These are phyloP conservation scores for Apiotrichum gamsii DNA, from an alignment of 1,284 basidiomycete species.

Conservation along the genomic window DNA sequence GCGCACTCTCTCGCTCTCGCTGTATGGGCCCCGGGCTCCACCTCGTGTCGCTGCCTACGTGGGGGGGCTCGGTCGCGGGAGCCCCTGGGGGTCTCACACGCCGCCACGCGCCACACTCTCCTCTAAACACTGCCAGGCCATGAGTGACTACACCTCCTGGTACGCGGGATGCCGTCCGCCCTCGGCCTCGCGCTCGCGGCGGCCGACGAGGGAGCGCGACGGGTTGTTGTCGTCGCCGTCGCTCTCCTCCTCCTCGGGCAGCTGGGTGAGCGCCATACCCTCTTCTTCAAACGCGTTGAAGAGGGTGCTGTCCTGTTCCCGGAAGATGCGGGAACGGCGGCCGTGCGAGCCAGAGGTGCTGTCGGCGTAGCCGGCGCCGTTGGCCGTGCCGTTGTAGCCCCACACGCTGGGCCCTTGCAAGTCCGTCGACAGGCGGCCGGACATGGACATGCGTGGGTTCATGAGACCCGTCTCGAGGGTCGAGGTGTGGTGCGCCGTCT, in stretches of 20 bases:
- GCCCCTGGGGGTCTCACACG: too few relatives aligned
- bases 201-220: slow-evolving; percentile 7
- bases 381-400: slow-evolving; percentile 27
- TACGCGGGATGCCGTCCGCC: slow-evolving; percentile 36
- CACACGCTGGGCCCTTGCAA: slow-evolving; percentile 36
- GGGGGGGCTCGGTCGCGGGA: too few relatives aligned
- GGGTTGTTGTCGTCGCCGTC: slow-evolving; percentile 26
- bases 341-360: slow-evolving; percentile 47
- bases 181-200: slow-evolving; percentile 25
- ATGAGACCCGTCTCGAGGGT: slow-evolving; percentile 66
- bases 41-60: too few relatives aligned
- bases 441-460: slow-evolving; percentile 52
- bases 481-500: slow-evolving; percentile 50
- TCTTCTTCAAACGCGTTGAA: slow-evolving; percentile 47
- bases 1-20: too few relatives aligned
- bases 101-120: too few relatives aligned
- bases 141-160: slow-evolving; percentile 21
- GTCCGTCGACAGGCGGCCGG: slow-evolving; percentile 43
- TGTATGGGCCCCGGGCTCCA: too few relatives aligned
- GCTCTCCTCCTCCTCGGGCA: slow-evolving; percentile 45
- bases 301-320: slow-evolving; percentile 52
- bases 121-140: too few relatives aligned
- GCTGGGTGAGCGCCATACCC: slow-evolving; percentile 40
- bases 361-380: slow-evolving; percentile 34
- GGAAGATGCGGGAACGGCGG: slow-evolving; percentile 55